Conservation (phyloP, 345 rosid species). For the Raphanus raphanistrum region DNA sequence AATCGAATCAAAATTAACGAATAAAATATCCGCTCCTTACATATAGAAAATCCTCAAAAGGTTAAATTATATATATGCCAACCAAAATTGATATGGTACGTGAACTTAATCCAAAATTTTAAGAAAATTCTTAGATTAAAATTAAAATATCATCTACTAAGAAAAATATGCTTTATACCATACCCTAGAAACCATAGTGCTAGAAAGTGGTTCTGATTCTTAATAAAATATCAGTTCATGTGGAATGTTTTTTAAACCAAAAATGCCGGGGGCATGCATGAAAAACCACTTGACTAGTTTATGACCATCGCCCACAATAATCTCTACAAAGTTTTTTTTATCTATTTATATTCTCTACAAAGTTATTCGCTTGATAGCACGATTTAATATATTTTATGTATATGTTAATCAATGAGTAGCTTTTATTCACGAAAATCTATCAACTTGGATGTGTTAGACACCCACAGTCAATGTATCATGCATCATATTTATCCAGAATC, state of each 20-base stretch:
- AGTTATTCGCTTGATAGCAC: constrained; percentile 19
- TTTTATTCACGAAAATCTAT: constrained; percentile 7
- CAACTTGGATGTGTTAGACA: constrained; percentile 35
- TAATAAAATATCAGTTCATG: constrained; percentile 33
- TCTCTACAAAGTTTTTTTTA: background rate
- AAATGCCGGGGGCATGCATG: constrained; percentile 37
- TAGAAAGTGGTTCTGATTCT: constrained; percentile 32
- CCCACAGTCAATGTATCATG: constrained; percentile 26
- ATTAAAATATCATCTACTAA: constrained; percentile 17
- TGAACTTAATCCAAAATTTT: background rate
- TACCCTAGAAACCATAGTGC: constrained; percentile 30
- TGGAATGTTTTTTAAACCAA: constrained; percentile 40
- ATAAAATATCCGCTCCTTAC: too few species aligned
- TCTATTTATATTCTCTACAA: background rate
- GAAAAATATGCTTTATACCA: constrained; percentile 32
- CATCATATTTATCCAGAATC: constrained; percentile 20
- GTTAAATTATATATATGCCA: background rate
- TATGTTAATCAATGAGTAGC: constrained; percentile 2
- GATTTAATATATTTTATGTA: constrained; percentile 18
- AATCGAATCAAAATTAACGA: too few species aligned
- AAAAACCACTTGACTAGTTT: constrained; percentile 34
- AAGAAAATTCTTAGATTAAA: background rate
- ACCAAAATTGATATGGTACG: background rate
- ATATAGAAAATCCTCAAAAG: background rate
- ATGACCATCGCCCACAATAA: constrained; percentile 37